Conservation (phyloP, 805 yeast species). For the Schwanniomyces vanrijiae region DNA sequence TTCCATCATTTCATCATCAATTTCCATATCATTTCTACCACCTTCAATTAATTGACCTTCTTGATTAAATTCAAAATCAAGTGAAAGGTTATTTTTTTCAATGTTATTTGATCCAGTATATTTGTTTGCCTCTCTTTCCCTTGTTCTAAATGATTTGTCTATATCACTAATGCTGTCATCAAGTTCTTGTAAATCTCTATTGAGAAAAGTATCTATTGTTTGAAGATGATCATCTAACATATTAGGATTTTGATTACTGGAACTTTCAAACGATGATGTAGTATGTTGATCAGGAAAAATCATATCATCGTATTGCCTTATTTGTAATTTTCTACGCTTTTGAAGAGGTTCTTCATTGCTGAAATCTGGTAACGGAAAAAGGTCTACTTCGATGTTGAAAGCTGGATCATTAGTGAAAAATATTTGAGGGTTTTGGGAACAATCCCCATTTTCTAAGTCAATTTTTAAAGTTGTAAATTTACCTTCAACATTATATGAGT, state of each 20-base stretch:
- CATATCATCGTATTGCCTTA: constrained; percentile 11
- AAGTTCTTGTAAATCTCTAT: constrained; percentile 9
- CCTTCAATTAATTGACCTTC: constrained; percentile 12
- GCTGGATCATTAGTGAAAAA: constrained; percentile 22
- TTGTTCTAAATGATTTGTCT: constrained; percentile 4
- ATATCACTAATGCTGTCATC: constrained; percentile 7
- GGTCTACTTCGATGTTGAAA: constrained; percentile 25
- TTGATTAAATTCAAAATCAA: constrained; percentile 22
- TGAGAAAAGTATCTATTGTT: constrained; percentile 14
- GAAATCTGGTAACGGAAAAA: constrained; percentile 14
- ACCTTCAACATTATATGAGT: not conserved
- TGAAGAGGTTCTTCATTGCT: constrained; percentile 5
- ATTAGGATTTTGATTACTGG: not conserved
- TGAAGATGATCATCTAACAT: constrained; percentile 4
- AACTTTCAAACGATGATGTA: not conserved
- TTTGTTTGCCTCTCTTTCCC: not conserved
- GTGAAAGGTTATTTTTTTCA: constrained; percentile 3
- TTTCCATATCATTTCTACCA: not conserved
- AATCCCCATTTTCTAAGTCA: not conserved
- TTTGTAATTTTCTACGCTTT: constrained; percentile 16
- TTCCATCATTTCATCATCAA: constrained; percentile 2
- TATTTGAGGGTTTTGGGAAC: constrained; percentile 2
- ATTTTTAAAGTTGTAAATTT: not conserved
- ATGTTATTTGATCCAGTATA: not conserved
- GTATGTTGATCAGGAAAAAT: constrained; percentile 8